Conservation (phyloP, 208 protist species). For the Crithidia acanthocephali region DNA sequence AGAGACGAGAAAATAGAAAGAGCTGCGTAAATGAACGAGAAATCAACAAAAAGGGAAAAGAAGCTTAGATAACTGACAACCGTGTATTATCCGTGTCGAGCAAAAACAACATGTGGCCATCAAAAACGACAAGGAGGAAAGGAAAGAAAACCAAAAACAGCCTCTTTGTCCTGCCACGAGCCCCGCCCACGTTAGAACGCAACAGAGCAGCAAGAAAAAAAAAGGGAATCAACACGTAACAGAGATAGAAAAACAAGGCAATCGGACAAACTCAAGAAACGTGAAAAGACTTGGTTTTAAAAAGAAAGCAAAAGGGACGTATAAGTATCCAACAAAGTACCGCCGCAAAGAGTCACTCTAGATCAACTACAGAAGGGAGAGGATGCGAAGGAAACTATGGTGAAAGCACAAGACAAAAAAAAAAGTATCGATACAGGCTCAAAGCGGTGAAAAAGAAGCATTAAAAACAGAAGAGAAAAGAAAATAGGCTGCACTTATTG, state of each 20-base stretch:
- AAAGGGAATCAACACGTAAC: too few species aligned
- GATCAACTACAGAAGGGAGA: too few species aligned
- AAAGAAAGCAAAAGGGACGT: neutral
- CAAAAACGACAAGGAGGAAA: too few species aligned
- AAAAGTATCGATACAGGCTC: too few species aligned
- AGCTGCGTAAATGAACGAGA: neutral
- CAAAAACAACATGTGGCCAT: neutral
- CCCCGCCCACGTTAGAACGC: too few species aligned
- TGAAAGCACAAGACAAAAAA: constrained; percentile 10
- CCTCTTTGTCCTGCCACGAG: too few species aligned
- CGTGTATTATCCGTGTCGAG: neutral
- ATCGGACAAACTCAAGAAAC: too few species aligned
- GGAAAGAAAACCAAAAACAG: too few species aligned
- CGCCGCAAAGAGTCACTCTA: neutral
- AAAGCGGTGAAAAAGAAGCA: constrained; percentile 14
- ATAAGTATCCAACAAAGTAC: neutral
- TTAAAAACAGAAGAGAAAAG: constrained; percentile 17
- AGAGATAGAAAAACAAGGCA: too few species aligned
- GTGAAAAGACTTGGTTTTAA: too few species aligned
- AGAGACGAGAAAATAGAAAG: neutral
- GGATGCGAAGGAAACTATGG: too few species aligned
- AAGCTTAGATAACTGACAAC: neutral
- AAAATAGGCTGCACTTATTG: neutral
- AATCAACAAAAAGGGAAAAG: neutral
- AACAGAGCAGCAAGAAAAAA: too few species aligned